Evolutionary conservation across 768 basidiomycete genomes (phyloP), one percentile per base, ranked within the genome.

Genomic region (Termitomyces sp.): DNA sequence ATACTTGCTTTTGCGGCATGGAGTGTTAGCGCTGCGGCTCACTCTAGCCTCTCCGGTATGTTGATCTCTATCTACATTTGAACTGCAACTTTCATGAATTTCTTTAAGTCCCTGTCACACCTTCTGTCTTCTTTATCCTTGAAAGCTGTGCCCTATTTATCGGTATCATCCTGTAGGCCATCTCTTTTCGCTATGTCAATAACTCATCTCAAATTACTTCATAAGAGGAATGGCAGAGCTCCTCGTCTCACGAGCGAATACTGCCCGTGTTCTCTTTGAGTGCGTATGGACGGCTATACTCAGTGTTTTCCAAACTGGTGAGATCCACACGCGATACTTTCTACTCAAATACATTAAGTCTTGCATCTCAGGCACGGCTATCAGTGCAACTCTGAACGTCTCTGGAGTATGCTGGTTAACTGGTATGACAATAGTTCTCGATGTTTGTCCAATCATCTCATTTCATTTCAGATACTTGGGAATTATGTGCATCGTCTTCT

Each of bases 1-100:
- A 69, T 79, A 7, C 67, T 88, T 45, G 77, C 81, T 24, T 86
- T 88, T 63, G 79, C 86, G 7, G 76, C 80, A 42, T 88, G 86
- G 87, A 84, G 84, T 66, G 70, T 86, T 22, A 71, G 73, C 54
- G 73, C 76, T 16, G 75, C 76, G 20, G 71, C 66, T 55, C 70
- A 72, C 11, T 68, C 70, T 12, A 75, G 74, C 4, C 55, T 73
- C 59, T 67, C 75, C 62, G 75, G 84, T 84, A 48, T 56, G 28
- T 44, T 39, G 32, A 52, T 59, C 35, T n/a, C 24, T 42, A n/a
- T 18, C 22, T 28, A n/a, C 38, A 55, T 13, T 32, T 40, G 40
- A 42, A 28, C 53, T 58, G 35, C 48, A 56, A 42, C 18, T 46
- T 45, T 48, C 55, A 42, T 63, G 16, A 35, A 22, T 24, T n/a